Conservation (phyloP, 2,329 filamentous ascomycete species). For the Verticillium albo-atrum region DNA sequence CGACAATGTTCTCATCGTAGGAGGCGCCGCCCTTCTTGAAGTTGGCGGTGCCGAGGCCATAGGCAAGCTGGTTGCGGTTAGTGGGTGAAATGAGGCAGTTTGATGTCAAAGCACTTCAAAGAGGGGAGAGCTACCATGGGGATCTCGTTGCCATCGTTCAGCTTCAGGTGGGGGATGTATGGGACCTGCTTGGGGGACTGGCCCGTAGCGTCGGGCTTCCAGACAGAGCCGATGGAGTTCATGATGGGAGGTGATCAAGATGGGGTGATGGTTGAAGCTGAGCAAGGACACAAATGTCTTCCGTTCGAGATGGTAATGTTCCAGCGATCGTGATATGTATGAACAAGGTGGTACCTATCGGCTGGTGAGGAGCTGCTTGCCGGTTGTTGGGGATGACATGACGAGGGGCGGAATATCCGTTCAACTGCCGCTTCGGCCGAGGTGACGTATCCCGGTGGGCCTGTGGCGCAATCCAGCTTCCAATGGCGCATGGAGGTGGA, state of each 20-base stretch:
- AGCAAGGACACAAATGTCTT: too few species aligned
- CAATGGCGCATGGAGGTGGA: neutral
- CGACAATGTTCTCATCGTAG: conserved; percentile 50
- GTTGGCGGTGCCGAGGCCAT: conserved; percentile 66
- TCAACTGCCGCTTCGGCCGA: neutral
- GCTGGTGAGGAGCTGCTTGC: neutral
- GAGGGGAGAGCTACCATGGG: conserved; percentile 50
- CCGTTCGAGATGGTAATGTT: too few species aligned
- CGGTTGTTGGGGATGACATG: neutral
- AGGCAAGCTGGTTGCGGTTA: conserved; percentile 50
- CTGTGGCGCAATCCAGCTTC: neutral
- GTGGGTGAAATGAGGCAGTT: neutral
- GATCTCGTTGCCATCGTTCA: conserved; percentile 71
- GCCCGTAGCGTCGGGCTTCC: conserved; percentile 34
- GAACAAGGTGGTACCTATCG: neutral
- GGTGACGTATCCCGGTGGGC: neutral
- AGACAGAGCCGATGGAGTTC: conserved; percentile 36
- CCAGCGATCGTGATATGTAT: neutral
- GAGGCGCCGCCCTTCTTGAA: conserved; percentile 50
- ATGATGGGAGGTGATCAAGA: conserved; percentile 20
- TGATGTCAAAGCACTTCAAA: neutral
- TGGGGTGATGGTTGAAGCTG: neutral
- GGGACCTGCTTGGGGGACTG: conserved; percentile 32
- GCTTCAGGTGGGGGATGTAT: conserved; percentile 55
- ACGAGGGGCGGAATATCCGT: neutral